phyloP scores from a whole-genome alignment of 192 early-diverging fungal species.

The Podila horticola region DNA sequence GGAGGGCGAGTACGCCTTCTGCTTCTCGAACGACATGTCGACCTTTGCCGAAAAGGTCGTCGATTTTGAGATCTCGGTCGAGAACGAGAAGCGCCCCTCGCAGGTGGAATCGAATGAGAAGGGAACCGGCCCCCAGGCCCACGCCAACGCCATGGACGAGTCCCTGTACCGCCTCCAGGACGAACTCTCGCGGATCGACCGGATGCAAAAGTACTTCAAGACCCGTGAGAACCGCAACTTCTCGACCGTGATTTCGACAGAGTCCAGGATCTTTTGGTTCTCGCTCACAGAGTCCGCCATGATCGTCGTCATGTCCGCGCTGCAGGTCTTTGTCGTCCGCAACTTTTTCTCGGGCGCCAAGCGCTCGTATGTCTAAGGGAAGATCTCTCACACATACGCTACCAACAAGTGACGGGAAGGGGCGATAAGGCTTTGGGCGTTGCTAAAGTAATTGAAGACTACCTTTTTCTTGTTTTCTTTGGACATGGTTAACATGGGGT shows the following conservation, averaged over 20 bases:
- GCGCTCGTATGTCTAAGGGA: conserved; percentile 60
- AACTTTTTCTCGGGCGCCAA: conserved; percentile 88
- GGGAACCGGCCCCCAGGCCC: conserved; percentile 42
- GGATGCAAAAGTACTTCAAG: conserved; percentile 90
- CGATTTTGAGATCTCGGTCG: conserved; percentile 95
- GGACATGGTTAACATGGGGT: too few species aligned
- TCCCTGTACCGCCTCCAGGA: conserved; percentile 70
- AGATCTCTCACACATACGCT: too few species aligned
- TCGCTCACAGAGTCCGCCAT: conserved; percentile 78
- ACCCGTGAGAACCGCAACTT: conserved; percentile 93
- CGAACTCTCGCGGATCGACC: conserved; percentile 74
- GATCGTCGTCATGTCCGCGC: conserved; percentile 84
- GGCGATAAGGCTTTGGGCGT: too few species aligned
- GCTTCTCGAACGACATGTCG: conserved; percentile 96
- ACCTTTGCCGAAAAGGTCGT: conserved; percentile 95
- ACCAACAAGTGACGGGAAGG: too few species aligned
- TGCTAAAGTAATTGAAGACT: too few species aligned
- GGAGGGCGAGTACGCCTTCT: conserved; percentile 94
- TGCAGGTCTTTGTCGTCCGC: conserved; percentile 96
- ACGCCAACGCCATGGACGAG: conserved; percentile 66
- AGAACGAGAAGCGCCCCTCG: conserved; percentile 80
- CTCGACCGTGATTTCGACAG: conserved; percentile 88
- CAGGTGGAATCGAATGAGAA: conserved; percentile 18
- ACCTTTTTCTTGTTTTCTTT: too few species aligned
- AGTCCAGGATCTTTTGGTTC: conserved; percentile 94